Conservation (phyloP, 345 rosid genomes). For the Populus pruinosa region DNA sequence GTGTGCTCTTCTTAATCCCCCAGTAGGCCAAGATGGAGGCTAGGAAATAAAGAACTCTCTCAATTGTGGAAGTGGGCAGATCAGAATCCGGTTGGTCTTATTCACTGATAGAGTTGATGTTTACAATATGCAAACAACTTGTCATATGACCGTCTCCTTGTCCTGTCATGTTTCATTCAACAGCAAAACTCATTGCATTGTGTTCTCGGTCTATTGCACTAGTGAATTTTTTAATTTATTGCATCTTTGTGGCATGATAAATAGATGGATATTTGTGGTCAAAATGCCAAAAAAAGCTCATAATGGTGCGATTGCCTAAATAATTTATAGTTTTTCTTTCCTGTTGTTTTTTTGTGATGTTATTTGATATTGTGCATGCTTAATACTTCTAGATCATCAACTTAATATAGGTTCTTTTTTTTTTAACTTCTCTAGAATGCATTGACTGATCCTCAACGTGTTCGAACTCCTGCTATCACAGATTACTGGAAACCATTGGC, state of each 20-base stretch:
- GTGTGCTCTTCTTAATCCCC: constrained; percentile 16
- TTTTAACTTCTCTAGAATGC: constrained; percentile 60
- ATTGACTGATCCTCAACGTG: constrained; percentile 83
- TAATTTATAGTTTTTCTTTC: not conserved
- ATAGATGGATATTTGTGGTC: not conserved
- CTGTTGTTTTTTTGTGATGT: not conserved
- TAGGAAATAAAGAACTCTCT: constrained; percentile 95
- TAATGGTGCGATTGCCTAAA: not conserved
- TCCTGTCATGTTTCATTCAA: not conserved
- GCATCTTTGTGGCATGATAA: not conserved
- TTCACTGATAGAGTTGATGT: not conserved
- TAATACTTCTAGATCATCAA: not conserved
- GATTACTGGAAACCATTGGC: constrained; percentile 98
- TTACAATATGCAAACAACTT: not conserved
- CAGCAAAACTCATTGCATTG: not conserved
- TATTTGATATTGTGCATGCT: not conserved
- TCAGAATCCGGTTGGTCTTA: constrained; percentile 65
- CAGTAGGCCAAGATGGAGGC: constrained; percentile 86
- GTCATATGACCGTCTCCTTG: not conserved
- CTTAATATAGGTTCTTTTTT: constrained; percentile 9
- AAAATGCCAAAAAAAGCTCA: not conserved
- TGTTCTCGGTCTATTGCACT: not conserved
- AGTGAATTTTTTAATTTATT: not conserved
- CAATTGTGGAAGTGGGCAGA: constrained; percentile 99
- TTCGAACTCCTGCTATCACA: constrained; percentile 75